A percentile compares a stretch with the other conserved stretches of the same genome.
Evolutionary conservation across 495 filamentous ascomycete genomes (phyloP).

Genomic region (Trypethelium eluteriae): DNA sequence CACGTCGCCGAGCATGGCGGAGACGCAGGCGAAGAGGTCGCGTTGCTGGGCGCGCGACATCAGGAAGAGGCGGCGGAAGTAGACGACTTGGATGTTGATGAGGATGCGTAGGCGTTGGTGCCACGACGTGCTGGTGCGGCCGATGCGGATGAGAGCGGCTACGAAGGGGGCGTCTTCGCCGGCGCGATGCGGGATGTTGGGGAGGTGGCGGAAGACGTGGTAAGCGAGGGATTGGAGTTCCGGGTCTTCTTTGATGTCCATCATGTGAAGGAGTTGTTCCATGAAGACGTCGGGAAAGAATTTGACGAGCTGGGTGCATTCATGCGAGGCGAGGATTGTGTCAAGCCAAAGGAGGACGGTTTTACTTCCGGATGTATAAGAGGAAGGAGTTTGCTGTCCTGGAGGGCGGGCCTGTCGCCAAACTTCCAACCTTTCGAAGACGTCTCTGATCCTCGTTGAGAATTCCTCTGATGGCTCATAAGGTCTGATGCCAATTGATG

Average conservation of each 20-base stretch:
- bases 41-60: conserved; percentile 68
- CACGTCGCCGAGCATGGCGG: conserved; percentile 83
- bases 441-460: conserved; percentile 56
- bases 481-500: conserved; percentile 76
- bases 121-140: conserved; percentile 80
- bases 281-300: conserved; percentile 90
- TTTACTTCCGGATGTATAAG: conserved; percentile 94
- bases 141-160: conserved; percentile 76
- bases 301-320: conserved; percentile 81
- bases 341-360: conserved; percentile 95
- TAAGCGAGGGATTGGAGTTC: conserved; percentile 93
- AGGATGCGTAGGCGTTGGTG: conserved; percentile 94
- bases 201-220: conserved; percentile 92
- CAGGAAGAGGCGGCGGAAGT: conserved; percentile 95
- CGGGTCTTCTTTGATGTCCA: conserved; percentile 98
- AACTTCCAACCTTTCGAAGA: conserved; percentile 73
- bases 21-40: conserved; percentile 78
- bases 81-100: conserved; percentile 98
- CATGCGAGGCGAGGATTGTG: conserved; percentile 77
- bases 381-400: conserved; percentile 84
- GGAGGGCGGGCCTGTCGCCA: conserved; percentile 81
- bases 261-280: conserved; percentile 93
- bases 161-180: conserved; percentile 82
- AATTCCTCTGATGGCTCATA: conserved; percentile 74
- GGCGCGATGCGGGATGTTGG: conserved; percentile 86